Percentiles rank a stretch among this genome's conserved stretches.
phyloP scores from a whole-genome alignment of 2,329 filamentous ascomycete genomes.

The Neonectria punicea region DNA sequence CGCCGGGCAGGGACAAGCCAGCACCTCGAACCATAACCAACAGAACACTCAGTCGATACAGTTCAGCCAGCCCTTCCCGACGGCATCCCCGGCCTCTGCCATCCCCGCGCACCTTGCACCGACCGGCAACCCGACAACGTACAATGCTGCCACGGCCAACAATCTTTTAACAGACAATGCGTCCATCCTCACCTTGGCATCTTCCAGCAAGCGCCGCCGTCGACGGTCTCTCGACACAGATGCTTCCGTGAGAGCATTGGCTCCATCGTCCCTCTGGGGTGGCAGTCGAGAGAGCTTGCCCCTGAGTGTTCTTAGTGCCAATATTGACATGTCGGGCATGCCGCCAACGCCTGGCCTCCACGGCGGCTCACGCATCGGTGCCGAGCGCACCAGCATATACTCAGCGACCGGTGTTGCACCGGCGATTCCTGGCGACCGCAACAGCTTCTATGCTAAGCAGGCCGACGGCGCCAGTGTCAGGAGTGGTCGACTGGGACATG shows the following conservation, averaged over 20 bases:
- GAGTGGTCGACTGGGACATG: conserved; percentile 81
- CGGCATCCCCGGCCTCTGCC: conserved; percentile 73
- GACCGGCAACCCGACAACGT: conserved; percentile 72
- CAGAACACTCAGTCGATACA: conserved; percentile 64
- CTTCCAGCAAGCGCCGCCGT: conserved; percentile 80
- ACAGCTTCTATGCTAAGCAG: conserved; percentile 79
- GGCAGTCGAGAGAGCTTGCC: conserved; percentile 84
- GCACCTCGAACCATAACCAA: conserved; percentile 46
- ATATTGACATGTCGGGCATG: conserved; percentile 63
- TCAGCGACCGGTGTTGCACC: conserved; percentile 76
- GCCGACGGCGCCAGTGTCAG: conserved; percentile 81
- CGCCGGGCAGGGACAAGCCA: conserved; percentile 47
- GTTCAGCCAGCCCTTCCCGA: conserved; percentile 74
- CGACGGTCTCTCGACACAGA: conserved; percentile 86
- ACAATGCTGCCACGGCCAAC: conserved; percentile 82
- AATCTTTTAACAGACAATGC: conserved; percentile 86
- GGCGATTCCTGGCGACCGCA: conserved; percentile 77
- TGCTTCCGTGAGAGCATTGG: conserved; percentile 85
- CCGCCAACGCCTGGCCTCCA: conserved; percentile 64
- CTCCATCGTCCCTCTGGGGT: conserved; percentile 83
- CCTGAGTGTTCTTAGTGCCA: conserved; percentile 80
- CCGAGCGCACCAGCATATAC: conserved; percentile 84
- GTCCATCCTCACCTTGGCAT: conserved; percentile 85
- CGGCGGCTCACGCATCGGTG: conserved; percentile 56
- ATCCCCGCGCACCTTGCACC: conserved; percentile 77